phyloP scores from a whole-genome alignment of 257 asterid genomes.

The Solanum piurae region DNA sequence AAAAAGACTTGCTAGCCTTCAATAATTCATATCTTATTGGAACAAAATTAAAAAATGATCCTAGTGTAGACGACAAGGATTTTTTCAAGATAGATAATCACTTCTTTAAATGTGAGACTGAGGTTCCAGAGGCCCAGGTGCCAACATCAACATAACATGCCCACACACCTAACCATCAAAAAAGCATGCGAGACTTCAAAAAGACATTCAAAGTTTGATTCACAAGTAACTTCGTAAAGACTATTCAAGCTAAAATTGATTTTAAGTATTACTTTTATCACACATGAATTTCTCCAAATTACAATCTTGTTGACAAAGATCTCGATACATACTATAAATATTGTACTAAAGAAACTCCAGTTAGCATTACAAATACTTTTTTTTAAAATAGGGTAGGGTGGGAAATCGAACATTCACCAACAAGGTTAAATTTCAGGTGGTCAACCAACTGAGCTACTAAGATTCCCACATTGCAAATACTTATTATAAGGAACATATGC shows the following conservation, averaged over 20 bases:
- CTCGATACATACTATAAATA: not conserved
- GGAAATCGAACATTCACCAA: not conserved
- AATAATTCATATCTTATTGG: too few species aligned
- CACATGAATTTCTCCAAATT: too few species aligned
- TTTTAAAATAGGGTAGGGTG: not conserved
- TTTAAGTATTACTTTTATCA: too few species aligned
- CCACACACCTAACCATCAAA: too few species aligned
- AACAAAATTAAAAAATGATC: too few species aligned
- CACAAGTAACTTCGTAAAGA: too few species aligned
- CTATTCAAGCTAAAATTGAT: too few species aligned
- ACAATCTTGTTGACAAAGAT: not conserved
- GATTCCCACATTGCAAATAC: not conserved
- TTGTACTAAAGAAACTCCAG: not conserved
- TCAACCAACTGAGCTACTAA: not conserved
- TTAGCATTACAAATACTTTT: not conserved
- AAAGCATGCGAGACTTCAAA: too few species aligned
- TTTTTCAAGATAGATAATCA: not conserved
- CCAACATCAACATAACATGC: not conserved
- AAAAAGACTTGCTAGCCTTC: too few species aligned
- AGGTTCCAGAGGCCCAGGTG: not conserved
- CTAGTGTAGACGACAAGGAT: too few species aligned
- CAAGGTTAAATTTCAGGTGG: not conserved
- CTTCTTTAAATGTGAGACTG: not conserved
- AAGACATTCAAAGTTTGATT: too few species aligned
- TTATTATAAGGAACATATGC: too few species aligned